phyloP scores from a whole-genome alignment of 148 eudicot species.

The Tetragonia tetragonoides region DNA sequence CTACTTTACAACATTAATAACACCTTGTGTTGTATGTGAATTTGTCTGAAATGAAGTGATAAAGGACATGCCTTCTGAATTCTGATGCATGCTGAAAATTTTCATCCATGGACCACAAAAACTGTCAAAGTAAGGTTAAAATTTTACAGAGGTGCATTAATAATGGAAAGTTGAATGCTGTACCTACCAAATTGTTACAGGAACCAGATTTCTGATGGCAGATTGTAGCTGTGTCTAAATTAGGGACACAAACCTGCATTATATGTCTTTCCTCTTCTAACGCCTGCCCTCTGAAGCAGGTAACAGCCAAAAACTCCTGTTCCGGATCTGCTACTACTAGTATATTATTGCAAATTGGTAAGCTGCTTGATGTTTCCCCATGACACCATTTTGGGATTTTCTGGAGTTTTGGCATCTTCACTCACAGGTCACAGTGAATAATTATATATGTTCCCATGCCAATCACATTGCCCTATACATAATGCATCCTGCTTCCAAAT shows the following conservation, averaged over 20 bases:
- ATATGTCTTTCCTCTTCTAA: not conserved
- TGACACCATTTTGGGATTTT: too few relatives aligned
- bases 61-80: constrained; percentile 19
- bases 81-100: too few relatives aligned
- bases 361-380: too few relatives aligned
- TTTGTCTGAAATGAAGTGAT: constrained; percentile 13
- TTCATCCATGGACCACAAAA: constrained; percentile 22
- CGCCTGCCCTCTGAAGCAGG: not conserved
- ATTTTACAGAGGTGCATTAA: constrained; percentile 16
- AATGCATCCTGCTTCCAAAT: too few relatives aligned
- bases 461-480: too few relatives aligned
- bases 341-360: too few relatives aligned
- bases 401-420: too few relatives aligned
- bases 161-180: constrained; percentile 22
- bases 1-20: not conserved
- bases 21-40: not conserved
- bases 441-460: too few relatives aligned
- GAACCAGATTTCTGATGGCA: constrained; percentile 6
- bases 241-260: constrained; percentile 11
- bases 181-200: constrained; percentile 15
- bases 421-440: too few relatives aligned
- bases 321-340: not conserved
- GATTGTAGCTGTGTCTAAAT: constrained; percentile 6
- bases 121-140: constrained; percentile 11
- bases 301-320: not conserved